phyloP scores from a whole-genome alignment of 2,329 filamentous ascomycete species.

The Sporothrix brasiliensis region DNA sequence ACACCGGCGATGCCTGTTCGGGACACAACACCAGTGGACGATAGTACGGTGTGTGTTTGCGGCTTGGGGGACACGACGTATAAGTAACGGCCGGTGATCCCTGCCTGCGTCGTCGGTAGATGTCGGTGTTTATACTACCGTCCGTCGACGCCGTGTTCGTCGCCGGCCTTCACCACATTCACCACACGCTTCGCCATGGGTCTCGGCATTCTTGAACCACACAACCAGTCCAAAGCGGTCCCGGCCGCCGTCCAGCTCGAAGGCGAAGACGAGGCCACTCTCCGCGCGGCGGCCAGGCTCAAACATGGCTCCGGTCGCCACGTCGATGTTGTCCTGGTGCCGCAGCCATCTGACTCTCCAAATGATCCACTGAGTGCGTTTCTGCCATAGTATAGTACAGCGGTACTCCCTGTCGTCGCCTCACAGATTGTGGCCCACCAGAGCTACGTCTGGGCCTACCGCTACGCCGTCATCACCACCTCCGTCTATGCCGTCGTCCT shows the following conservation, averaged over 20 bases:
- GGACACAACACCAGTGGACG: not conserved
- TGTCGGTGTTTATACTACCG: not conserved
- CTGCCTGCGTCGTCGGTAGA: too few species aligned
- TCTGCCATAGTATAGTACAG: too few species aligned
- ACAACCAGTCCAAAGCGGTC: constrained; percentile 7
- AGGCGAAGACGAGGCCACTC: constrained; percentile 10
- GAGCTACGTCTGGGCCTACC: constrained; percentile 19
- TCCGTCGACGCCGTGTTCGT: not conserved
- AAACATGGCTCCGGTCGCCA: constrained; percentile 26
- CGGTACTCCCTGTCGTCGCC: not conserved
- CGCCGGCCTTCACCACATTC: too few species aligned
- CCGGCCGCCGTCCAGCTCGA: constrained; percentile 24
- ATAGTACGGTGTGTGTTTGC: not conserved
- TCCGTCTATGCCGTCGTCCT: constrained; percentile 43
- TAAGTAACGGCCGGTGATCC: too few species aligned
- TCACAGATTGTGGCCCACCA: constrained; percentile 20
- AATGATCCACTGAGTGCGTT: constrained; percentile 23
- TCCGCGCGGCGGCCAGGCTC: constrained; percentile 16
- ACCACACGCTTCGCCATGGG: not conserved
- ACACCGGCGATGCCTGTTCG: constrained; percentile 9
- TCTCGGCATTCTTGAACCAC: constrained; percentile 19
- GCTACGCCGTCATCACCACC: constrained; percentile 14
- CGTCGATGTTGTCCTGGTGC: constrained; percentile 16
- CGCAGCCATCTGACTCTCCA: constrained; percentile 25
- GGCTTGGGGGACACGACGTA: too few species aligned